Evolutionary conservation across 306 rosid species (phyloP).

Genomic region (Parietaria judaica): DNA sequence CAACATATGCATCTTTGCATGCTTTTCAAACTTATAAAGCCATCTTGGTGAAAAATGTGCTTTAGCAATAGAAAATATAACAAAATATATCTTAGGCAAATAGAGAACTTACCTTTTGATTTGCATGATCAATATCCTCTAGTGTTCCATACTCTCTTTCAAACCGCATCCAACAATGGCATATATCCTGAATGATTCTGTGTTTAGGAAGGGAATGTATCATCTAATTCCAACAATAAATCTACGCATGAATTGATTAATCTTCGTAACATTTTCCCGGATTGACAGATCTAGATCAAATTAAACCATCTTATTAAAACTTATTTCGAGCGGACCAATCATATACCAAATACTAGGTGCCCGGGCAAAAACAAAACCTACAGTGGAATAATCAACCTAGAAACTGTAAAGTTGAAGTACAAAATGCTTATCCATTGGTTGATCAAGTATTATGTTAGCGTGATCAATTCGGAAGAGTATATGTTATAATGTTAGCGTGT

Average conservation of each 20-base stretch:
- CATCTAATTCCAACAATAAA: constrained; percentile 57
- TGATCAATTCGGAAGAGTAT: too few species aligned
- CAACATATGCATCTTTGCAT: neutral
- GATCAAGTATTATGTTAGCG: neutral
- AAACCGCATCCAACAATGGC: constrained; percentile 80
- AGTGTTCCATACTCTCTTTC: constrained; percentile 83
- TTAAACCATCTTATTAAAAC: too few species aligned
- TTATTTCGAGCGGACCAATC: too few species aligned
- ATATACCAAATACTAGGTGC: too few species aligned
- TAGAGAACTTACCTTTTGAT: constrained; percentile 48
- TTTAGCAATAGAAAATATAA: neutral
- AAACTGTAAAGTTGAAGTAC: neutral
- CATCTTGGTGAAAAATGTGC: neutral
- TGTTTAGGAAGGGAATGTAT: constrained; percentile 58
- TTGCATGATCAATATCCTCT: constrained; percentile 74
- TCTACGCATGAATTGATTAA: constrained; percentile 10
- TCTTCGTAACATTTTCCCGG: constrained; percentile 6
- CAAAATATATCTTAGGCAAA: neutral
- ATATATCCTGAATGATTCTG: constrained; percentile 93
- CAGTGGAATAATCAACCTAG: neutral
- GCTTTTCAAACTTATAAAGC: neutral
- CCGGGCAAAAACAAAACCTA: neutral
- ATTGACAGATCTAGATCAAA: neutral
- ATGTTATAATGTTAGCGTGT: too few species aligned
- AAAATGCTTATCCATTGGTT: constrained; percentile 3